Conservation (phyloP, 2,329 filamentous ascomycete species). For the Fusarium scirpi region DNA sequence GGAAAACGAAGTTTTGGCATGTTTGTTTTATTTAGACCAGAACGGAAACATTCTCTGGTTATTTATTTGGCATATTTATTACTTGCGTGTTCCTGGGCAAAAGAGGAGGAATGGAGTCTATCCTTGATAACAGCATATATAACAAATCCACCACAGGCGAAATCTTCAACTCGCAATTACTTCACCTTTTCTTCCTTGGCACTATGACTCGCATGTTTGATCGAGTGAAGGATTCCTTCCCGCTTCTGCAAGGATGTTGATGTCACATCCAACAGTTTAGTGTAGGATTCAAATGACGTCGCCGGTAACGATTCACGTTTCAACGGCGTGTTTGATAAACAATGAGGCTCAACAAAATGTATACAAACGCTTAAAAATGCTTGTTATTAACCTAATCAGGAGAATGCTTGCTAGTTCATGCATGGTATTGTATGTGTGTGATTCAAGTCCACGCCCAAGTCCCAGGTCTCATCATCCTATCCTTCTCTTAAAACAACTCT, state of each 20-base stretch:
- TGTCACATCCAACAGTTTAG: not conserved
- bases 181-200: not conserved
- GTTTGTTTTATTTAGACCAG: slow-evolving; percentile 19
- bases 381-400: slow-evolving; percentile 37
- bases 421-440: slow-evolving; percentile 22
- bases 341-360: not conserved
- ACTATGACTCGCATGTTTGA: not conserved
- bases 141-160: slow-evolving; percentile 28
- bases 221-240: not conserved
- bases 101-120: slow-evolving; percentile 29
- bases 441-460: slow-evolving; percentile 23
- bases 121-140: slow-evolving; percentile 35
- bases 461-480: slow-evolving; percentile 12
- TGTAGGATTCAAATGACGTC: slow-evolving; percentile 4
- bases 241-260: slow-evolving; percentile 1
- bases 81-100: slow-evolving; percentile 2
- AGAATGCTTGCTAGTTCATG: slow-evolving; percentile 25
- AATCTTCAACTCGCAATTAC: not conserved
- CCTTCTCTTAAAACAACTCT: slow-evolving; percentile 19
- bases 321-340: not conserved
- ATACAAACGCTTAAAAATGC: slow-evolving; percentile 25
- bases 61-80: slow-evolving; percentile 19
- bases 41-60: slow-evolving; percentile 18
- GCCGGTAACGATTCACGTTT: not conserved
- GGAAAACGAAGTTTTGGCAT: slow-evolving; percentile 9